Base-by-base conservation (phyloP, 202 grass and related monocot species). In the Schoenoplectus tabernaemontani region DNA sequence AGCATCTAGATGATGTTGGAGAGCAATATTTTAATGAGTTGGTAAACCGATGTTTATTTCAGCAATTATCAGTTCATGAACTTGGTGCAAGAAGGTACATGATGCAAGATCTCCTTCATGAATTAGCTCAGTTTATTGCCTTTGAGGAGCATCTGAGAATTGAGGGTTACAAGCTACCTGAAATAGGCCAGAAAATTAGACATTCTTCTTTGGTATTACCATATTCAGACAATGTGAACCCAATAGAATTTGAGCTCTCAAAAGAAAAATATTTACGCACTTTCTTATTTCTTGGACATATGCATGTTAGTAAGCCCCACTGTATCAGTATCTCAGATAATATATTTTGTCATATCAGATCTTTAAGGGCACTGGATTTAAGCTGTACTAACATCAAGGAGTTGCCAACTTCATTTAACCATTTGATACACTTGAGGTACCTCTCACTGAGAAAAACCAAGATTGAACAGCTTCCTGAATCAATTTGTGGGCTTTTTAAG, bases 51-150 rank as follows among this genome's bases (percentile, higher is more conserved):
- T 79, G 50, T 28, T 79, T 79, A 23, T 79, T 79, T 42, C 75
- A 78, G 17, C 19, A 2, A 19, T 24, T 58, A 62, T 26, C 12
- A 26, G 11, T 13, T 41, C 0, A 34, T 44, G 57, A 24, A 43
- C 26, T 7, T 3, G 13, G 57, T 11, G 57, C 3, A 9, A 44
- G 47, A 62, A 63, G 54, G 9, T 82, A 53, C 34, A 44, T 41
- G 79, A 82, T 82, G 79, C 63, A 82, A 17, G 79, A 82, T 57
- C 8, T 82, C 7, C 42, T 69, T 42, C 79, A 82, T 44, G 63
- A 82, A 13, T 43, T 70, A 12, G 64, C 62, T 51, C 12, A 68
- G 17, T 53, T 44, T 11, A 53, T 82, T 37, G 41, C 79, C 22
- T 24, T 13, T 37, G 23, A 71, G 17, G 63, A 72, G 44, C 24